phyloP scores from a whole-genome alignment of 202 grass and related monocot genomes.

The Schoenoplectus triqueter region DNA sequence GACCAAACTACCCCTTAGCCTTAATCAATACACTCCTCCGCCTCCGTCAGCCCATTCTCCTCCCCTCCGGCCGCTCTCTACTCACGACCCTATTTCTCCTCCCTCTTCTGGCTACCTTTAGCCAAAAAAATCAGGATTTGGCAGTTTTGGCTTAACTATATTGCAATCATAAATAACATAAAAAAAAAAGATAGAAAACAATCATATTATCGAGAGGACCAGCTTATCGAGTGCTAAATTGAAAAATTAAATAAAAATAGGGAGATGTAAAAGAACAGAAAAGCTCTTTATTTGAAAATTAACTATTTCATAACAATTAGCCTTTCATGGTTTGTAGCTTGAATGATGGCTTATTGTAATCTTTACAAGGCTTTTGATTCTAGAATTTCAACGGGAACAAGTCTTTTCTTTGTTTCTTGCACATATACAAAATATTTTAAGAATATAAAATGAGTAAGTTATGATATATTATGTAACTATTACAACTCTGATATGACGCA shows the following conservation, averaged over 20 bases:
- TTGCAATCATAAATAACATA: not conserved
- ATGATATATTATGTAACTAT: conserved; percentile 34
- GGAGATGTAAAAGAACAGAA: not conserved
- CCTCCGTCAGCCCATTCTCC: no score
- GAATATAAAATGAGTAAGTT: conserved; percentile 9
- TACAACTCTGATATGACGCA: conserved; percentile 8
- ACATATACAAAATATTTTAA: conserved; percentile 24
- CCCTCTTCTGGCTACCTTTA: no score
- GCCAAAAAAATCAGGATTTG: no score
- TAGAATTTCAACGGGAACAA: conserved; percentile 17
- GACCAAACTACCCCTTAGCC: no score
- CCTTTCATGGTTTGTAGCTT: conserved; percentile 23
- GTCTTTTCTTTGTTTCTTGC: conserved; percentile 7
- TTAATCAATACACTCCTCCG: no score
- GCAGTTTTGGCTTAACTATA: no score
- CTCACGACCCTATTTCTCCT: no score
- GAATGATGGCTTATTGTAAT: conserved; percentile 17
- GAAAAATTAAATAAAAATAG: not conserved
- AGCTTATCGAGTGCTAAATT: not conserved
- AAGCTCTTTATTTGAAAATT: conserved; percentile 30
- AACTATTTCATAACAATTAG: conserved; percentile 18
- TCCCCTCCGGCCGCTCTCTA: no score
- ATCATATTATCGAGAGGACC: not conserved
- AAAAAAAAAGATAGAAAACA: not conserved
- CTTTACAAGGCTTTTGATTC: conserved; percentile 15